phyloP scores from a whole-genome alignment of 192 early-diverging fungal species.

The Mortierella hygrophila region DNA sequence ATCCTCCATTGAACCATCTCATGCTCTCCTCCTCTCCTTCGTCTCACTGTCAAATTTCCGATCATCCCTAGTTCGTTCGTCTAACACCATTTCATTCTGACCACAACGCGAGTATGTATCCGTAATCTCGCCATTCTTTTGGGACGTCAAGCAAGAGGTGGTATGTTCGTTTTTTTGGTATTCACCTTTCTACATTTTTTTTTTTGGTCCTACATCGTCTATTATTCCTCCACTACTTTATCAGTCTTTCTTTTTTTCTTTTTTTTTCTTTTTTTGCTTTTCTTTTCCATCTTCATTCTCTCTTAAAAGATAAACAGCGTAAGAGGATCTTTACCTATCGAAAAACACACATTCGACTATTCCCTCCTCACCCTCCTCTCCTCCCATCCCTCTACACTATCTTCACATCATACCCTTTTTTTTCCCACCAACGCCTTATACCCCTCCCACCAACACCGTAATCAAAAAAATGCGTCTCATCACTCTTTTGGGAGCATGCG shows the following conservation, averaged over 20 bases:
- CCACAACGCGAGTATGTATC: not conserved
- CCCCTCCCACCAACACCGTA: not conserved
- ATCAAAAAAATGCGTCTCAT: constrained; percentile 27
- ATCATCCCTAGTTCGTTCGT: not conserved
- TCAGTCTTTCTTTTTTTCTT: not conserved
- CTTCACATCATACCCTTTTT: not conserved
- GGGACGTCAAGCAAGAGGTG: not conserved
- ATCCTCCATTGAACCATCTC: not conserved
- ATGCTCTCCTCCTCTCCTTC: not conserved
- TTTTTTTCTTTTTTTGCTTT: not conserved
- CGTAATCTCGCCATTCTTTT: not conserved
- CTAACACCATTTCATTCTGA: not conserved
- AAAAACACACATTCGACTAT: too few species aligned
- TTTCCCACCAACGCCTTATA: too few species aligned
- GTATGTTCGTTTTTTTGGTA: not conserved
- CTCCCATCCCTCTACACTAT: too few species aligned
- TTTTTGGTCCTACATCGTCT: not conserved
- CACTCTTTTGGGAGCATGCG: constrained; percentile 31
- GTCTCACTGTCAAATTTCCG: not conserved
- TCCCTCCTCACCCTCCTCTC: too few species aligned
- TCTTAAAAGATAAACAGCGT: not conserved
- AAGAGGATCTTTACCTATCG: not conserved
- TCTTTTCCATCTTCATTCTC: not conserved
- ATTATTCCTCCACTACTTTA: not conserved
- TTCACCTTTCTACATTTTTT: not conserved